Evolutionary conservation across 805 yeast species (phyloP).

Genomic region (Komagataella ulmi): DNA sequence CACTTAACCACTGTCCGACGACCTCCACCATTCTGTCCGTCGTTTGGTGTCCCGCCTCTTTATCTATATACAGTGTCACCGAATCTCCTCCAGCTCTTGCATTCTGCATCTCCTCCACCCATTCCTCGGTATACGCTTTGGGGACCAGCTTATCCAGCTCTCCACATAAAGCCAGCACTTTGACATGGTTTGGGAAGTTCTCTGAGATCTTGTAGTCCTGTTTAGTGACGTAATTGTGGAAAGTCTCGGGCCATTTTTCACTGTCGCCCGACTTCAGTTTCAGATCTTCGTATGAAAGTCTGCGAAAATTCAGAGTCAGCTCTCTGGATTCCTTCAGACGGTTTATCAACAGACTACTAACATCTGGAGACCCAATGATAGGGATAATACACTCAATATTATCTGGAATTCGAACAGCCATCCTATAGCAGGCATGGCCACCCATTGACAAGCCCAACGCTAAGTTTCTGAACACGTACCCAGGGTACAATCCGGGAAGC

Average conservation of each 20-base stretch:
- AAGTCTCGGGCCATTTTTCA: conserved; percentile 4
- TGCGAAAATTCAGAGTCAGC: background rate
- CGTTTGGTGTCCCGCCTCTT: conserved; percentile 4
- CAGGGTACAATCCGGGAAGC: conserved; percentile 22
- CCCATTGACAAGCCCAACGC: conserved; percentile 42
- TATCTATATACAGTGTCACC: background rate
- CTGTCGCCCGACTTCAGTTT: conserved; percentile 1
- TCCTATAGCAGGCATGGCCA: conserved; percentile 40
- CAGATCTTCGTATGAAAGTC: background rate
- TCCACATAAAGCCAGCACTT: conserved; percentile 7
- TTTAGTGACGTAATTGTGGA: conserved; percentile 4
- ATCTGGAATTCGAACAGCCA: conserved; percentile 24
- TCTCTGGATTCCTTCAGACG: conserved; percentile 15
- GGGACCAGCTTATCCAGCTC: conserved; percentile 5
- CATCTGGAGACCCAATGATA: conserved; percentile 34
- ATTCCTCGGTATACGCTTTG: conserved; percentile 2
- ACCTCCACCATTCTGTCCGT: conserved; percentile 4
- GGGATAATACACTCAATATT: conserved; percentile 29
- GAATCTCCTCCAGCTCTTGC: conserved; percentile 4
- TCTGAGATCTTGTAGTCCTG: conserved; percentile 6
- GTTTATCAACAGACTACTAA: conserved; percentile 28
- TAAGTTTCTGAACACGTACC: conserved; percentile 19
- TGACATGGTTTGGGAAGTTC: conserved; percentile 6
- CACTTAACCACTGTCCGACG: conserved; percentile 2
- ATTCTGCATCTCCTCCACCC: conserved; percentile 3